Evolutionary conservation across 1,284 basidiomycete species (phyloP).

Genomic region (Pascua guehoae): DNA sequence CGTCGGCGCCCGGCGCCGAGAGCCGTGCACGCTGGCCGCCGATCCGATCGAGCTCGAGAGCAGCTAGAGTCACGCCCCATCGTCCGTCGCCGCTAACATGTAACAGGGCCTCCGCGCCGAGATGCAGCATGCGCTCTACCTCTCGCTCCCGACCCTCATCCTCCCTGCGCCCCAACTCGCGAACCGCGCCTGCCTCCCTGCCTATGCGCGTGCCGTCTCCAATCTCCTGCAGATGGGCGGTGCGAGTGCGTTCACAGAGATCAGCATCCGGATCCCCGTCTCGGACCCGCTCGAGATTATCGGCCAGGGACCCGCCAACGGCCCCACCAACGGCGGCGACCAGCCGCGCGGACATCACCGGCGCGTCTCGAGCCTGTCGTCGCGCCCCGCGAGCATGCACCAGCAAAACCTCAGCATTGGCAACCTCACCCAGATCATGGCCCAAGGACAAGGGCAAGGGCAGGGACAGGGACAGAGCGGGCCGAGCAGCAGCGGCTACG

Average conservation of each 20-base stretch:
- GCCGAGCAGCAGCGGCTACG: neutral
- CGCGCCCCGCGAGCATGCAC: conserved; percentile 36
- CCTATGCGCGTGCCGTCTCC: conserved; percentile 87
- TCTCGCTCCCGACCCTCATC: conserved; percentile 78
- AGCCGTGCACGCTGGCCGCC: neutral
- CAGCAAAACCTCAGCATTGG: conserved; percentile 33
- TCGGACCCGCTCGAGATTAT: conserved; percentile 57
- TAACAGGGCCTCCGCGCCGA: conserved; percentile 86
- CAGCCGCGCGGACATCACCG: conserved; percentile 28
- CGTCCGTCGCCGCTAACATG: neutral
- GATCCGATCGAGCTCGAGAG: too few species aligned
- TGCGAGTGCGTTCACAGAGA: conserved; percentile 57
- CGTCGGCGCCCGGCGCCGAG: too few species aligned
- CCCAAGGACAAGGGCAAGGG: neutral
- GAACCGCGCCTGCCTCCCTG: conserved; percentile 76
- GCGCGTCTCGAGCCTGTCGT: conserved; percentile 40
- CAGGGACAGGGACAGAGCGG: neutral
- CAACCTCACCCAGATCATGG: conserved; percentile 9
- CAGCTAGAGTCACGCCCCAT: neutral
- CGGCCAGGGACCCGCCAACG: conserved; percentile 30
- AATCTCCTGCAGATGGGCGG: conserved; percentile 64
- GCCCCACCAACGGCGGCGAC: neutral
- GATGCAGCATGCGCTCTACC: conserved; percentile 85
- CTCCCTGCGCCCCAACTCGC: conserved; percentile 74
- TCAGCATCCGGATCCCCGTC: conserved; percentile 78